Conservation (phyloP, 495 filamentous ascomycete genomes). For the Neurospora sp. region DNA sequence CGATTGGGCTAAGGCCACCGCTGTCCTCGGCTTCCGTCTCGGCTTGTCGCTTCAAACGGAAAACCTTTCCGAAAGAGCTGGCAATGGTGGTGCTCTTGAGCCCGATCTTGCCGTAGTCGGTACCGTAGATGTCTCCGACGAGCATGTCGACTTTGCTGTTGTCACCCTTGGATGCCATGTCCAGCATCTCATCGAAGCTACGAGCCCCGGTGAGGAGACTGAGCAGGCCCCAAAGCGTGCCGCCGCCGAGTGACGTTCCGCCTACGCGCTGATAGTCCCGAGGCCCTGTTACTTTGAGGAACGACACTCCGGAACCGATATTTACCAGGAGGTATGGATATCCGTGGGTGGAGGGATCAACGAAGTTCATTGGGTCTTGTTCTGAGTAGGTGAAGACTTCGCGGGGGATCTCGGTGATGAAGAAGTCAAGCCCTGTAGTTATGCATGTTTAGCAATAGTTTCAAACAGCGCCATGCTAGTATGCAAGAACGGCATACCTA, state of each 20-base stretch:
- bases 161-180: slow-evolving; percentile 86
- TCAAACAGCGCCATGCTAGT: not conserved
- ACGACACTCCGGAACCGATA: slow-evolving; percentile 97
- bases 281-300: slow-evolving; percentile 93
- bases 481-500: slow-evolving; percentile 44
- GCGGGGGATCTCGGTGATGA: slow-evolving; percentile 91
- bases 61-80: slow-evolving; percentile 92
- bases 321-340: slow-evolving; percentile 98
- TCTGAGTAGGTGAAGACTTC: slow-evolving; percentile 97
- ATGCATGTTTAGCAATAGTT: not conserved
- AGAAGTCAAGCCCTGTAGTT: slow-evolving; percentile 69
- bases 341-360: slow-evolving; percentile 56
- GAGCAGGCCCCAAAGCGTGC: slow-evolving; percentile 91
- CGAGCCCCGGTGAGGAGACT: slow-evolving; percentile 81
- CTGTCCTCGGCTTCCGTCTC: slow-evolving; percentile 72
- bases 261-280: slow-evolving; percentile 79
- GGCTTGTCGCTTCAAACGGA: slow-evolving; percentile 67
- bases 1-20: slow-evolving; percentile 48
- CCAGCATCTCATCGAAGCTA: slow-evolving; percentile 91
- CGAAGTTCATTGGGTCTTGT: slow-evolving; percentile 74
- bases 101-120: slow-evolving; percentile 90
- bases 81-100: slow-evolving; percentile 90
- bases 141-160: slow-evolving; percentile 93
- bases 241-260: slow-evolving; percentile 88
- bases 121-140: slow-evolving; percentile 95